Base-by-base conservation (phyloP, 202 grass and related monocot species). In the Dendrocalamus latiflorus region DNA sequence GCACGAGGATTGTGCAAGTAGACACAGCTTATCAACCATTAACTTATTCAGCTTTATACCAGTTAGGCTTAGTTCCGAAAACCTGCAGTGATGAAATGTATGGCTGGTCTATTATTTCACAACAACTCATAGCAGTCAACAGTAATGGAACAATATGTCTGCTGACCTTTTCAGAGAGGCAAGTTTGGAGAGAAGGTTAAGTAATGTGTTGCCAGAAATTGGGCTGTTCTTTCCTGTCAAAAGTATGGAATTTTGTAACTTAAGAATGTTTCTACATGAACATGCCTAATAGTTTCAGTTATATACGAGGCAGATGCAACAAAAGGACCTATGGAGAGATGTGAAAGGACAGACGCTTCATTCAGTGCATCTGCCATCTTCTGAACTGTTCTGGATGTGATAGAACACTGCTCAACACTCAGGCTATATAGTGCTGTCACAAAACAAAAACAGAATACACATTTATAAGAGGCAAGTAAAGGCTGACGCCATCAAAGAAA, bases 331-430 rank as follows among this genome's bases (percentile, higher is more conserved):
- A 98, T 75, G 56, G 91, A 98, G 43, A 98, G 93, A 90, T 98
- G 91, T 78, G 95, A 95, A 87, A 98, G 91, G 60, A 89, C 89
- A 63, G 91, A 95, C 18, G 55, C 93, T 84, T 91, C 77, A 83
- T 90, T 71, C 17, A 98, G 45, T 87, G 89, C 93, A 83, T 95
- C 93, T 75, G 93, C 69, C 77, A 98, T 85, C 85, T 93, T 98
- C 83, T 98, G 89, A 83, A 98, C 69, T 87, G 93, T 95, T 95
- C 87, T 91, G 80, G 95, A 95, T 43, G 91, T 95, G 77, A 98
- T 93, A 81, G 87, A 93, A 60, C 95, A 98, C 58, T 95, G 93
- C 85, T 98, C 93, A 86, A 98, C 84, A 83, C 90, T 94, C 85
- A 98, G 88, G 87, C 93, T 91, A 88, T 90, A 98, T 30, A 98